A percentile compares a stretch with the other conserved stretches of the same genome.
phyloP scores from a whole-genome alignment of 306 rosid genomes.

The Cucurbita argyrosperma region DNA sequence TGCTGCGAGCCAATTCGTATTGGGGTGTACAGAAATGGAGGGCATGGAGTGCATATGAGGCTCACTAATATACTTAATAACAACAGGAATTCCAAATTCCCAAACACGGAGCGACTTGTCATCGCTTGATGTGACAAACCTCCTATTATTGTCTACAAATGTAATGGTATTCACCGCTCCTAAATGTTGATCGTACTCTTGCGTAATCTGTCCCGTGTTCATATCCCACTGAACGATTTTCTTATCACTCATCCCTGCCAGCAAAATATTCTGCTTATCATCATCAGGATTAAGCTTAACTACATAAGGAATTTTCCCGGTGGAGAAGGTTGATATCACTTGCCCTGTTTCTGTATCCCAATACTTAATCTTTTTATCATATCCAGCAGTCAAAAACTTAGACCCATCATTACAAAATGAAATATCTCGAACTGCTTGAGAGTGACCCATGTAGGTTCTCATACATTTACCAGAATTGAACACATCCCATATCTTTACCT shows the following conservation, averaged over 20 bases:
- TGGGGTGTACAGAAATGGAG: conserved; percentile 83
- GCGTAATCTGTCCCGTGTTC: conserved; percentile 84
- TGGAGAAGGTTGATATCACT: conserved; percentile 75
- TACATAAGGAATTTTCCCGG: conserved; percentile 89
- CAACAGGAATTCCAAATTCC: conserved; percentile 97
- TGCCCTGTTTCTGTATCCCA: conserved; percentile 99
- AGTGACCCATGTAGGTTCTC: conserved; percentile 97
- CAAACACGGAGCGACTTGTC: conserved; percentile 91
- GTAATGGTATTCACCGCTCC: conserved; percentile 97
- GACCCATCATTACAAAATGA: conserved; percentile 82
- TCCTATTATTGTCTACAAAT: conserved; percentile 87
- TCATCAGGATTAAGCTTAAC: conserved; percentile 90
- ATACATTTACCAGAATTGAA: conserved; percentile 86
- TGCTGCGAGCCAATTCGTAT: conserved; percentile 83
- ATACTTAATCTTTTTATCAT: conserved; percentile 93
- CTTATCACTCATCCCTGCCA: conserved; percentile 99
- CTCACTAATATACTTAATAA: conserved; percentile 89
- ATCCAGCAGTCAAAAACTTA: conserved; percentile 79
- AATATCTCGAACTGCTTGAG: conserved; percentile 77
- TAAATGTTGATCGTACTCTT: conserved; percentile 97
- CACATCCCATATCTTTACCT: conserved; percentile 98
- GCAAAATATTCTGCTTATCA: conserved; percentile 81
- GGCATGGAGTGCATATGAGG: conserved; percentile 99
- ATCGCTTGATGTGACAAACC: conserved; percentile 96
- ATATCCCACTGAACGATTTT: conserved; percentile 99